These are phyloP conservation scores for Senecio squalidus DNA, from an alignment of 140 eudicot genomes.

Conservation along the genomic window DNA sequence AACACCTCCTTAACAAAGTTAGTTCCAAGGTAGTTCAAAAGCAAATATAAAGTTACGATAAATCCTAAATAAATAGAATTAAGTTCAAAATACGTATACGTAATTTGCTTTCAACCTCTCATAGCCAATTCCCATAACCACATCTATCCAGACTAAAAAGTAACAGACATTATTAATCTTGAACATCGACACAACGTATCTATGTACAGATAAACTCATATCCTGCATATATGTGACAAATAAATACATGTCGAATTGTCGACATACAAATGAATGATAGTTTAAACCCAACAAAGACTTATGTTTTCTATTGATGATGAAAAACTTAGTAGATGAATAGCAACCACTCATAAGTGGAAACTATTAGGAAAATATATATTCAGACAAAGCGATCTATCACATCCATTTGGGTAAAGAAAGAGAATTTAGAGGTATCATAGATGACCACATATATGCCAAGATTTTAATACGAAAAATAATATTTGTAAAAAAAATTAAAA, in stretches of 20 bases:
- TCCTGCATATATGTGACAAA: no score
- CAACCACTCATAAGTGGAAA: background rate
- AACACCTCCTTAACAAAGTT: background rate
- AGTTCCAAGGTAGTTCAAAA: background rate
- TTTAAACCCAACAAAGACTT: background rate
- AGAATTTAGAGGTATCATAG: conserved; percentile 6
- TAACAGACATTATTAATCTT: no score
- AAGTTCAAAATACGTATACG: no score
- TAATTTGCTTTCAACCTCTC: no score
- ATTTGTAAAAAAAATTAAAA: background rate
- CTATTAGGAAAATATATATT: background rate
- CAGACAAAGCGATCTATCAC: background rate
- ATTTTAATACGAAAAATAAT: conserved; percentile 5
- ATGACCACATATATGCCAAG: conserved; percentile 16
- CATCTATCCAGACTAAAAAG: no score
- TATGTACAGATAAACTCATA: no score
- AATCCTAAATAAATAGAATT: background rate
- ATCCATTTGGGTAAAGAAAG: background rate
- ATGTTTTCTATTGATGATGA: background rate
- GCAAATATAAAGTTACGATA: background rate
- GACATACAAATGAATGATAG: no score
- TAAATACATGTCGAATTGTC: no score
- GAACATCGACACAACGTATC: no score
- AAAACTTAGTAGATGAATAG: background rate
- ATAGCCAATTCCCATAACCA: no score